Conservation (phyloP, 2,329 filamentous ascomycete genomes). For the Aciculosporium take region DNA sequence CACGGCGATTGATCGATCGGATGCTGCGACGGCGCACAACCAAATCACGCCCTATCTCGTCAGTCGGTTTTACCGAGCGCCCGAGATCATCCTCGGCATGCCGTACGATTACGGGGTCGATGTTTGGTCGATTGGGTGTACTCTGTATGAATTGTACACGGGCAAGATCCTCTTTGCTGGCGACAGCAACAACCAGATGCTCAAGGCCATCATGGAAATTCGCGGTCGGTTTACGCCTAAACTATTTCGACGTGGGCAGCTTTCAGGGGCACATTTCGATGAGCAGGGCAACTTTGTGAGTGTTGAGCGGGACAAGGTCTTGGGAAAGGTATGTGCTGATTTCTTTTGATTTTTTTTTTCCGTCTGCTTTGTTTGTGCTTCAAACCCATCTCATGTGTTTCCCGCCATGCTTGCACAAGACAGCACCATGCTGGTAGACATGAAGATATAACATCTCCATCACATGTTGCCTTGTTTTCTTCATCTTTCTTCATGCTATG, state of each 20-base stretch:
- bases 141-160: constrained; percentile 90
- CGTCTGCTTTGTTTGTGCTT: neutral
- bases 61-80: constrained; percentile 92
- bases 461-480: neutral
- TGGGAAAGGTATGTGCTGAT: constrained; percentile 52
- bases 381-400: neutral
- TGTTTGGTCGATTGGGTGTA: constrained; percentile 97
- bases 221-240: constrained; percentile 85
- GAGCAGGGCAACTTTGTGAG: constrained; percentile 72
- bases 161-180: constrained; percentile 95
- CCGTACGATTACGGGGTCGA: constrained; percentile 89
- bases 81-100: constrained; percentile 95
- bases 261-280: constrained; percentile 69
- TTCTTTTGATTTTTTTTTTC: neutral
- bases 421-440: neutral
- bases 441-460: neutral
- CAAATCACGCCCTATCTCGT: constrained; percentile 91
- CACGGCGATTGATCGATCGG: constrained; percentile 82
- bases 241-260: constrained; percentile 67
- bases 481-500: neutral
- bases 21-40: constrained; percentile 55
- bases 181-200: constrained; percentile 95
- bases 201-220: constrained; percentile 90
- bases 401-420: neutral
- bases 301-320: constrained; percentile 74